Conservation (phyloP, 148 eudicot genomes). For the Agrostemma githago region DNA sequence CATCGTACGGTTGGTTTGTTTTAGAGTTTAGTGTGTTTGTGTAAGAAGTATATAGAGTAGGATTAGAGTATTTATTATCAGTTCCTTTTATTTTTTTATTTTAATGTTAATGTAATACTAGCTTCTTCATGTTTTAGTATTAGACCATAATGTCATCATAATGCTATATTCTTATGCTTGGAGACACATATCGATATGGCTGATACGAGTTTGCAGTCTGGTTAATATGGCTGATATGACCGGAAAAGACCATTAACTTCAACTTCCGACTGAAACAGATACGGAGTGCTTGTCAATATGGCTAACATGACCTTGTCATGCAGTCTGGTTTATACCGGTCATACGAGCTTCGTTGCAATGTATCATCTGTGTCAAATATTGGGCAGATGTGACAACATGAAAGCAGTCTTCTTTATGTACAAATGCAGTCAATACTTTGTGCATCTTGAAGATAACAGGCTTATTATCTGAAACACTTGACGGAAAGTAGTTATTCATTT, state of each 20-base stretch:
- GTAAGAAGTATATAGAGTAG: slow-evolving; percentile 32
- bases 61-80: slow-evolving; percentile 17
- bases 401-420: background rate
- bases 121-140: slow-evolving; percentile 13
- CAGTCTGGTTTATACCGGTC: background rate
- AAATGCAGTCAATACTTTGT: too few species aligned
- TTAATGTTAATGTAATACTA: slow-evolving; percentile 17
- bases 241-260: too few species aligned
- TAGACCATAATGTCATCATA: background rate
- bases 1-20: slow-evolving; percentile 28
- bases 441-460: background rate
- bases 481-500: background rate
- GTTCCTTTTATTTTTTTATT: slow-evolving; percentile 11
- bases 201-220: too few species aligned
- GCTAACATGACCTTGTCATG: background rate
- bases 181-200: background rate
- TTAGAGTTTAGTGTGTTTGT: slow-evolving; percentile 22
- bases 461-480: too few species aligned
- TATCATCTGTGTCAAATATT: background rate
- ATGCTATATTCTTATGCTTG: slow-evolving; percentile 14
- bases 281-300: background rate
- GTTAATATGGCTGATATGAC: too few species aligned
- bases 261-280: background rate
- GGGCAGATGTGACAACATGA: background rate
- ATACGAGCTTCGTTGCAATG: background rate